Base-by-base conservation (phyloP, 2,329 filamentous ascomycete species). In the Calonectria hawksworthii region DNA sequence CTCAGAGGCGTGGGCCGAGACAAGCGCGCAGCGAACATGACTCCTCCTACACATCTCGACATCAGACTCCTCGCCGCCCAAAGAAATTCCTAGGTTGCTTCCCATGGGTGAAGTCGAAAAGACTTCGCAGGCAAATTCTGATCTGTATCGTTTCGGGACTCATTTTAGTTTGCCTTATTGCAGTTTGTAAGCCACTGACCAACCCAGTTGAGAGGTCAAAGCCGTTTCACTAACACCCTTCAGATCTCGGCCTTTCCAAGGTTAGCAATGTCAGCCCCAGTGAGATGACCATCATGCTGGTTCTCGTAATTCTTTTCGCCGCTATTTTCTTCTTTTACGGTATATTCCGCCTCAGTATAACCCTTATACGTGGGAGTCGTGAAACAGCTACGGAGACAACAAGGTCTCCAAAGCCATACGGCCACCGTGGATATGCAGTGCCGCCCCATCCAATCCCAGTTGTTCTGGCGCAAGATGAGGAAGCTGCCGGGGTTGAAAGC, bases 291-390 rank as follows among this genome's bases (percentile, higher is more conserved):
- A 91, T 98, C 74, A 88, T 98, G 68, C 89, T 98, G 74, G 93
- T 98, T 72, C 89, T 98, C 68, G 89, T 96, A 77, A 93, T 98
- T 72, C 86, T 98, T 67, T 87, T 93, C 68, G 90, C 93, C 41
- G 93, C 93, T 2, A 91, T 96, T 77, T 92, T 98, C 85, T 97
- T 98, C 88, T 94, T 92, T 81, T 95, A 98, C 84, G 92, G 93
- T 52, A 86, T 97, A 21, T 90, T 97, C 72, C 92, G 94, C 23
- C 88, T 98, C 5, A 93, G 91, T 84, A 90, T 98, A 85, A 84
- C 94, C 63, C 84, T 93, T 18, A 85, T 92, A 70, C 89, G 88
- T 44, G 88, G 88, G 8, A 86, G 85, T 70, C 83, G 83, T 11
- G 68, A 80, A 38, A 74, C 75, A n/a, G 71, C 75, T 47, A 64